Evolutionary conservation across 768 basidiomycete genomes (phyloP).

Genomic region (Inosperma sp.): DNA sequence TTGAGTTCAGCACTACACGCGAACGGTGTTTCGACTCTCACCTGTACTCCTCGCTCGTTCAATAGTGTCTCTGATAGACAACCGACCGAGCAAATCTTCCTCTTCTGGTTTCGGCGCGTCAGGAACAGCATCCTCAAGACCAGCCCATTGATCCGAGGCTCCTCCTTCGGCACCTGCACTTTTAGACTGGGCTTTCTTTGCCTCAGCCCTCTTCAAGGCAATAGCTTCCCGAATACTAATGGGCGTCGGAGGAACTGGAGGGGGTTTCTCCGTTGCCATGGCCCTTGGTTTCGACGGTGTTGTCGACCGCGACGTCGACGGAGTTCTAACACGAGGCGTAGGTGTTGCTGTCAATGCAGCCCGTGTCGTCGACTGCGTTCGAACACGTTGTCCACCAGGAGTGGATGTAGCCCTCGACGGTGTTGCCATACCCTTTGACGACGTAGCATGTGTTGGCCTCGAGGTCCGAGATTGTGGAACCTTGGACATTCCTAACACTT

Average conservation of each 20-base stretch:
- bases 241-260: conserved; percentile 15
- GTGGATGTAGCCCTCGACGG: conserved; percentile 1
- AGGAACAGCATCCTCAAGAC: conserved; percentile 49
- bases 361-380: conserved; percentile 14
- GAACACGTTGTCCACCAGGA: not conserved
- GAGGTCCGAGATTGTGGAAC: conserved; percentile 31
- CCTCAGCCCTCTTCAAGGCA: conserved; percentile 73
- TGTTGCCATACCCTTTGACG: conserved; percentile 18
- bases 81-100: conserved; percentile 58
- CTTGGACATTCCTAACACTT: conserved; percentile 28
- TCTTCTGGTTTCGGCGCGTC: conserved; percentile 33
- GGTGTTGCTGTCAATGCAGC: conserved; percentile 22
- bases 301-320: conserved; percentile 11
- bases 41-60: conserved; percentile 76
- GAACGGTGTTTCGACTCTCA: conserved; percentile 34
- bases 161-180: conserved; percentile 18
- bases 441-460: conserved; percentile 25
- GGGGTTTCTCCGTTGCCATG: not conserved
- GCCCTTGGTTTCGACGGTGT: conserved; percentile 10
- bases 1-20: conserved; percentile 42
- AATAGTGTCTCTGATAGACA: conserved; percentile 67
- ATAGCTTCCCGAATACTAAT: conserved; percentile 72
- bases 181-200: conserved; percentile 51
- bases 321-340: conserved; percentile 8
- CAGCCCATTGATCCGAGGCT: conserved; percentile 35